Percentiles rank a stretch among this genome's conserved stretches.
phyloP scores from a whole-genome alignment of 352 stramenopile genomes.

The Globisporangium nodosum region DNA sequence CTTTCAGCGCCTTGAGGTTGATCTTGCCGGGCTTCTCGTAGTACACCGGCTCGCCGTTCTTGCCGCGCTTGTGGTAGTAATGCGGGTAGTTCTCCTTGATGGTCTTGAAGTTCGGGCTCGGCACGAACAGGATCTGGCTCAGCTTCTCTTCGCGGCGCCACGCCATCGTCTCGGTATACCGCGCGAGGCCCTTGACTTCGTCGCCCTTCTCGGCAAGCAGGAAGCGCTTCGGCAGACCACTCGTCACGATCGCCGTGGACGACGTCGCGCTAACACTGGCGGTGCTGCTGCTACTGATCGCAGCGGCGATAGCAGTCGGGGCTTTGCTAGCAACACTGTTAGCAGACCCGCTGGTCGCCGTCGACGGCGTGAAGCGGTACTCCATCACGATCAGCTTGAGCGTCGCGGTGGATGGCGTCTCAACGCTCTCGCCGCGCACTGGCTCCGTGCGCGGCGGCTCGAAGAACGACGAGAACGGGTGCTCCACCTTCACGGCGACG shows the following conservation, averaged over 20 bases:
- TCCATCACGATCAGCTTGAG: conserved; percentile 75
- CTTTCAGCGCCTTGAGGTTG: conserved; percentile 81
- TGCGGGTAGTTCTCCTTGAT: conserved; percentile 92
- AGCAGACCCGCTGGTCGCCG: neutral
- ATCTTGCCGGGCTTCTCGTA: conserved; percentile 87
- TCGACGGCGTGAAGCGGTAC: conserved; percentile 47
- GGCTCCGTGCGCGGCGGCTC: conserved; percentile 24
- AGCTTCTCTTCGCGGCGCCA: conserved; percentile 80
- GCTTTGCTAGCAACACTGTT: neutral
- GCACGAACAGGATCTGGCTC: conserved; percentile 64
- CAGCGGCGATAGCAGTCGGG: neutral
- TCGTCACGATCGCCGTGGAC: conserved; percentile 14
- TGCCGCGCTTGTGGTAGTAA: conserved; percentile 86
- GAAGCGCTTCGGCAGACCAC: conserved; percentile 48
- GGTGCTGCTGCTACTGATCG: conserved; percentile 1
- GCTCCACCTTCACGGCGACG: conserved; percentile 64
- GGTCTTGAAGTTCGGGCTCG: conserved; percentile 66
- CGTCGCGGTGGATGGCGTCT: conserved; percentile 18
- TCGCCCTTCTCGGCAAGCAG: conserved; percentile 79
- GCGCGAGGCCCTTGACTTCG: conserved; percentile 44
- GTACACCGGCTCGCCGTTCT: conserved; percentile 78
- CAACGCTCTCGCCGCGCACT: conserved; percentile 8
- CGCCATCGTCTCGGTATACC: conserved; percentile 67
- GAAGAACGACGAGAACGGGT: conserved; percentile 64
- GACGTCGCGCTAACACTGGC: neutral